Evolutionary conservation across 2,329 filamentous ascomycete genomes (phyloP), one percentile per base, ranked within the genome.

Genomic region (Ilyonectria mors-panacis): DNA sequence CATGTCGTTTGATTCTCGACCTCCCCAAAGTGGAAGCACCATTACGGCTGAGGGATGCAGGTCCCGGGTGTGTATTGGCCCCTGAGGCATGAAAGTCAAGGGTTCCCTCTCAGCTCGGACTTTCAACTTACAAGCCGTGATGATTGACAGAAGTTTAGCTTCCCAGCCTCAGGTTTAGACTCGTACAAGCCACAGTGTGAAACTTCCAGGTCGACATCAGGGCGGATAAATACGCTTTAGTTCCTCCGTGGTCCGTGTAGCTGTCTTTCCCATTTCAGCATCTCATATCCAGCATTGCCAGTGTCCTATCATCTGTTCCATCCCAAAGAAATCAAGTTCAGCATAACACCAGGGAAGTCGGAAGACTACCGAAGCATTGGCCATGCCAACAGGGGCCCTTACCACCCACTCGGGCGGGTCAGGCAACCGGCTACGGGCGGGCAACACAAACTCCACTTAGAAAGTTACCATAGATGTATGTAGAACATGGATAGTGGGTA

Each of bases 341-440:
- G 48, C 10, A 12, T 6, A 6, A 33, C 2, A 10, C 23, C 4
- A 51, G 30, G 50, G 50, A n/a, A 53, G 6, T 30, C 50, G 50
- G 50, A 53, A 53, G 10, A 6, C 12, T 21, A 53, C 50, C 50
- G 30, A 53, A 53, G 50, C 30, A 53, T n/a, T 37, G 30, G n/a
- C 30, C 50, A 35, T 2, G 15, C 21, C 9, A n/a, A 21, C 50
- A 53, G 50, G n/a, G 50, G n/a, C 30, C n/a, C 19, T n/a, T 53
- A 33, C 19, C 50, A 13, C 21, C 10, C n/a, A 10, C 30, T 33
- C 30, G n/a, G 50, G 28, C 30, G 30, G 21, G n/a, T 21, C 50
- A 21, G n/a, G 30, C 28, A 33, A 35, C n/a, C 2, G 50, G 2
- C 12, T n/a, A 2, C 17, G 15, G 15, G 23, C 13, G 50, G 30